Percentiles rank a stretch among this genome's conserved stretches.
Conservation (phyloP, 345 rosid genomes). For the Linum usitatissimum region DNA sequence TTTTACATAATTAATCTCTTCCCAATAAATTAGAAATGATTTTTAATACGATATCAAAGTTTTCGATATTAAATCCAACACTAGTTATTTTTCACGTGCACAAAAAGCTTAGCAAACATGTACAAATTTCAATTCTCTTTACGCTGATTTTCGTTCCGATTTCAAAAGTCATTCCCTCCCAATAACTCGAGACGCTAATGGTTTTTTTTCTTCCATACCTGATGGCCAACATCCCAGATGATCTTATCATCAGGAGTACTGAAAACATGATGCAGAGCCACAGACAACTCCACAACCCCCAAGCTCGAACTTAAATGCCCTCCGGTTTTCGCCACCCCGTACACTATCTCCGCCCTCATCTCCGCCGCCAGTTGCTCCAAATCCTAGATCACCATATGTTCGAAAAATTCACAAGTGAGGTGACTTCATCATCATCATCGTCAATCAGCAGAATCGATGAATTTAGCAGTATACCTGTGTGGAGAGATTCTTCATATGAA, state of each 20-base stretch:
- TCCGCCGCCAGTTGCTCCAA: slow-evolving; percentile 60
- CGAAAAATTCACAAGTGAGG: too few species aligned
- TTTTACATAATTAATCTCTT: too few species aligned
- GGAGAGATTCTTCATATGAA: slow-evolving; percentile 64
- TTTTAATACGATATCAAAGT: too few species aligned
- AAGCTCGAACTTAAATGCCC: slow-evolving; percentile 64
- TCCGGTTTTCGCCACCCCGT: slow-evolving; percentile 44
- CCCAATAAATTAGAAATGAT: too few species aligned
- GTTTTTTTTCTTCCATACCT: slow-evolving; percentile 23
- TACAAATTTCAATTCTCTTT: too few species aligned
- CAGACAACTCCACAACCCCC: slow-evolving; percentile 55
- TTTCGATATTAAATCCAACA: too few species aligned
- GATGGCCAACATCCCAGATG: slow-evolving; percentile 80
- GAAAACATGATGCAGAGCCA: slow-evolving; percentile 58
- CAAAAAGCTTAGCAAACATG: too few species aligned
- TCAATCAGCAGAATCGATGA: neutral
- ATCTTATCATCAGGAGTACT: slow-evolving; percentile 57
- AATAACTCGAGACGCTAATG: neutral
- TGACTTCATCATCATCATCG: too few species aligned
- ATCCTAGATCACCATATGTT: slow-evolving; percentile 37
- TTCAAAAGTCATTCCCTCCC: too few species aligned
- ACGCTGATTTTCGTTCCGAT: too few species aligned
- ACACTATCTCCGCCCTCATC: slow-evolving; percentile 48
- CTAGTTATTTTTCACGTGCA: too few species aligned
- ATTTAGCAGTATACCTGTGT: slow-evolving; percentile 26